phyloP scores from a whole-genome alignment of 2,329 filamentous ascomycete genomes.

The Orbilia oligospora region DNA sequence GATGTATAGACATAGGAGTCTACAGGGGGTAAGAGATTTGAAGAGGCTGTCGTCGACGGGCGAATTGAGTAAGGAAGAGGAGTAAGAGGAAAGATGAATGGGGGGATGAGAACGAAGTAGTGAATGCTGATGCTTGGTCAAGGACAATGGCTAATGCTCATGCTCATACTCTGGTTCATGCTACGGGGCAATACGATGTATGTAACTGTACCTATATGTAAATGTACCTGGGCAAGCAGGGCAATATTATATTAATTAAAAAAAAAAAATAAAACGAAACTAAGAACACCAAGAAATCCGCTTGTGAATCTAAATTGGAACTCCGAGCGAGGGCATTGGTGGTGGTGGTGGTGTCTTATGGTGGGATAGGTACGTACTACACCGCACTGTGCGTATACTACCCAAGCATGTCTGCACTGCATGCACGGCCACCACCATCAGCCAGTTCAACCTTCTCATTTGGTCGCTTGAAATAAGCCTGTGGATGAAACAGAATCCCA shows the following conservation, averaged over 20 bases:
- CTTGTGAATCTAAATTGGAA: constrained; percentile 9
- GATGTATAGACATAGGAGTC: not conserved
- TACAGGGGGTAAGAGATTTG: not conserved
- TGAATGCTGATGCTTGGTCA: too few species aligned
- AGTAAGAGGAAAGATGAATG: not conserved
- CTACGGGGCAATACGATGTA: too few species aligned
- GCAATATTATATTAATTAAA: constrained; percentile 17
- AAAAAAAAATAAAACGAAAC: not conserved
- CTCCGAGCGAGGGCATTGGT: not conserved
- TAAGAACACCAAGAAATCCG: constrained; percentile 4
- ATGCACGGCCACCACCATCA: constrained; percentile 3
- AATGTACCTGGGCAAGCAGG: not conserved
- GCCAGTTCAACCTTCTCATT: constrained; percentile 19
- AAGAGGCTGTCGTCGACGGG: constrained; percentile 2
- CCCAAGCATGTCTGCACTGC: not conserved
- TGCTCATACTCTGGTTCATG: too few species aligned
- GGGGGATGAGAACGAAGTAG: too few species aligned
- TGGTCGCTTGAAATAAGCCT: constrained; percentile 4
- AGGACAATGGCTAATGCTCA: not conserved
- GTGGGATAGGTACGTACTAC: not conserved
- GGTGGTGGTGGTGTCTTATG: not conserved
- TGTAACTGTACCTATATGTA: too few species aligned
- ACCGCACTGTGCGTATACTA: too few species aligned
- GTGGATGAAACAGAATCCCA: constrained; percentile 16
- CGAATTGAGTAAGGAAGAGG: constrained; percentile 5